Conservation (phyloP, 352 stramenopile genomes). For the Globisporangium echinulatum region DNA sequence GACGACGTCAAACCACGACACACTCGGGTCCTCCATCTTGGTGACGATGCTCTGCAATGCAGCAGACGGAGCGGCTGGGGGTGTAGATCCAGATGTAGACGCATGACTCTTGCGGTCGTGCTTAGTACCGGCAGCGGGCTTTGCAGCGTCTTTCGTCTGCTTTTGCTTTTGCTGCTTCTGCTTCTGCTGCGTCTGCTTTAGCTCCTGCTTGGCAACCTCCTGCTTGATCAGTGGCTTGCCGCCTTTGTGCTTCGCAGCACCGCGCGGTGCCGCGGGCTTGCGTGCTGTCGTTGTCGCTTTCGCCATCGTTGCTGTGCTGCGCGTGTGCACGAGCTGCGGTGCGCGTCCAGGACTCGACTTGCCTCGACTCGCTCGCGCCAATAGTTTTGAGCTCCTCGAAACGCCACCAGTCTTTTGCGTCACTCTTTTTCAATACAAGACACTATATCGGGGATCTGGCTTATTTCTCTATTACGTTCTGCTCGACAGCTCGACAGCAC, state of each 20-base stretch:
- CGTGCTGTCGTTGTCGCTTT: background rate
- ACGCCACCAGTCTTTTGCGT: no score
- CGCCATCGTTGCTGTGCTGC: background rate
- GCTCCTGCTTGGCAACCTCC: background rate
- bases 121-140: no score
- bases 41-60: conserved; percentile 23
- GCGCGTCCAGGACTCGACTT: background rate
- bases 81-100: background rate
- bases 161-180: background rate
- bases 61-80: background rate
- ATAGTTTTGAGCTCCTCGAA: background rate
- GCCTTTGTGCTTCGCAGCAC: background rate
- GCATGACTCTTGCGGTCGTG: no score
- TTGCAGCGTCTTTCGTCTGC: background rate
- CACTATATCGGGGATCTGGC: background rate
- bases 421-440: background rate
- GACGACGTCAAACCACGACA: conserved; percentile 29
- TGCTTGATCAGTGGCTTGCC: background rate
- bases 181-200: background rate
- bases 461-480: background rate
- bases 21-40: conserved; percentile 22
- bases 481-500: background rate
- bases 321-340: background rate
- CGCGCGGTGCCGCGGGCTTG: background rate
- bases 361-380: background rate